phyloP scores from a whole-genome alignment of 2,329 filamentous ascomycete species.

The Anisogramma anomala region DNA sequence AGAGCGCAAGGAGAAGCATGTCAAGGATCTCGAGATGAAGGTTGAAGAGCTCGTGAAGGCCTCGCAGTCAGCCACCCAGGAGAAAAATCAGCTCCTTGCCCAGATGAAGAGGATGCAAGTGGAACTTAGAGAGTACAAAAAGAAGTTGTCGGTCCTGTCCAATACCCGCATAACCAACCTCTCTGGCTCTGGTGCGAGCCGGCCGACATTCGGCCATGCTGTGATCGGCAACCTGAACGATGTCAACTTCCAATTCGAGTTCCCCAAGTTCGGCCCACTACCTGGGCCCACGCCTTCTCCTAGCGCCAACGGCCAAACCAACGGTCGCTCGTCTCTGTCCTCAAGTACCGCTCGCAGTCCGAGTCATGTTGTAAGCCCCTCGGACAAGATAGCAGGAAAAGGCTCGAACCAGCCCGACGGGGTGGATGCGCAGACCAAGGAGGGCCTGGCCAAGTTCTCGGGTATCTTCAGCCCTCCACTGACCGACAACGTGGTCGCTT shows the following conservation, averaged over 20 bases:
- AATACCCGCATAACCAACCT: conserved; percentile 20
- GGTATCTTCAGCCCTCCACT: conserved; percentile 48
- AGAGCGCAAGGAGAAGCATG: conserved; percentile 85
- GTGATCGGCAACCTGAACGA: conserved; percentile 52
- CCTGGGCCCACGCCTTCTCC: conserved; percentile 30
- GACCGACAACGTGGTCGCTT: conserved; percentile 30
- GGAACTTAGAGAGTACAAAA: conserved; percentile 84
- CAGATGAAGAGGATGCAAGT: conserved; percentile 78
- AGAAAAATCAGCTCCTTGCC: conserved; percentile 73
- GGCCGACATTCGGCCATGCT: conserved; percentile 36
- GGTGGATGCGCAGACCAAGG: conserved; percentile 28
- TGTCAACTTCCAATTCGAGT: conserved; percentile 88
- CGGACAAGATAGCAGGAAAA: conserved; percentile 17
- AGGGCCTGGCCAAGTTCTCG: conserved; percentile 43
- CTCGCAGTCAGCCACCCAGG: conserved; percentile 70
- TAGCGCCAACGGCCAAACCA: conserved; percentile 16
- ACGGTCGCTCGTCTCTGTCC: conserved; percentile 13
- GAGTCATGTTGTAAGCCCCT: conserved; percentile 26
- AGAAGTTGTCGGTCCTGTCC: conserved; percentile 56
- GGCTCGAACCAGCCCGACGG: conserved; percentile 24
- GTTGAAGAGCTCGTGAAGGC: conserved; percentile 68
- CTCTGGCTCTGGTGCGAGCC: conserved; percentile 19
- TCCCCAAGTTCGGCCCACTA: conserved; percentile 81
- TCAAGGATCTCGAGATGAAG: conserved; percentile 74
- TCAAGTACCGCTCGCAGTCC: conserved; percentile 17